A percentile compares a stretch with the other conserved stretches of the same genome.
These are phyloP conservation scores for Yarrowia porcina DNA, from an alignment of 805 yeast genomes.

Conservation along the genomic window DNA sequence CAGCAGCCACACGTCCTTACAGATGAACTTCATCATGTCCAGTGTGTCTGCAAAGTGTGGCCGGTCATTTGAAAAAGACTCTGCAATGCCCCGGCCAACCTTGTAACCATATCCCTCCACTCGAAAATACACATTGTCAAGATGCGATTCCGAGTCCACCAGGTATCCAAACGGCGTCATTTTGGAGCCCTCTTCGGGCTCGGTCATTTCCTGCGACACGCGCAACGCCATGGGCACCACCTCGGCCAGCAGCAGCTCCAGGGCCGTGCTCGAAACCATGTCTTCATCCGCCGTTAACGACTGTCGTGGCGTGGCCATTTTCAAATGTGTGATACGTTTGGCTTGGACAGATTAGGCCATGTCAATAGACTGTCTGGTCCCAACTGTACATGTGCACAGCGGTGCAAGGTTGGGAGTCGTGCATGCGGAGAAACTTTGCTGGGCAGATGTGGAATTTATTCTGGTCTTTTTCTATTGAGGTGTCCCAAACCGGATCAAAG, in stretches of 20 bases:
- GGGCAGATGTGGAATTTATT: not conserved
- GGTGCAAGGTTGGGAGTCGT: slow-evolving; percentile 1
- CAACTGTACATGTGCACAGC: no score
- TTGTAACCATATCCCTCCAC: slow-evolving; percentile 69
- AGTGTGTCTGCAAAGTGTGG: slow-evolving; percentile 52
- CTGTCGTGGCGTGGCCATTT: slow-evolving; percentile 13
- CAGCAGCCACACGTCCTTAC: slow-evolving; percentile 86
- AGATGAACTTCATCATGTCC: slow-evolving; percentile 85
- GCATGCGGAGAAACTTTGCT: not conserved
- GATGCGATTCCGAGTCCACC: slow-evolving; percentile 30
- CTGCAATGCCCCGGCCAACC: slow-evolving; percentile 59
- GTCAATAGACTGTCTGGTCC: not conserved
- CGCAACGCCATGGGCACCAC: slow-evolving; percentile 68
- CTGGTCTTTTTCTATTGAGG: not conserved
- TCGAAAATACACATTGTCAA: slow-evolving; percentile 54
- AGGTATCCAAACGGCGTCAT: slow-evolving; percentile 23
- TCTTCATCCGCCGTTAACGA: slow-evolving; percentile 15
- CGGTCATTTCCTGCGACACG: slow-evolving; percentile 50
- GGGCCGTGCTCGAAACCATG: slow-evolving; percentile 36
- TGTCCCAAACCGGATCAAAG: no score
- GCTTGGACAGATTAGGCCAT: not conserved
- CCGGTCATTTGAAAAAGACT: slow-evolving; percentile 43
- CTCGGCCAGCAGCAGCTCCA: slow-evolving; percentile 70
- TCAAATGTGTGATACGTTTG: no score
- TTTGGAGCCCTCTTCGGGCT: slow-evolving; percentile 29